Conservation (phyloP, 1,284 basidiomycete species). For the Ustilago nuda region DNA sequence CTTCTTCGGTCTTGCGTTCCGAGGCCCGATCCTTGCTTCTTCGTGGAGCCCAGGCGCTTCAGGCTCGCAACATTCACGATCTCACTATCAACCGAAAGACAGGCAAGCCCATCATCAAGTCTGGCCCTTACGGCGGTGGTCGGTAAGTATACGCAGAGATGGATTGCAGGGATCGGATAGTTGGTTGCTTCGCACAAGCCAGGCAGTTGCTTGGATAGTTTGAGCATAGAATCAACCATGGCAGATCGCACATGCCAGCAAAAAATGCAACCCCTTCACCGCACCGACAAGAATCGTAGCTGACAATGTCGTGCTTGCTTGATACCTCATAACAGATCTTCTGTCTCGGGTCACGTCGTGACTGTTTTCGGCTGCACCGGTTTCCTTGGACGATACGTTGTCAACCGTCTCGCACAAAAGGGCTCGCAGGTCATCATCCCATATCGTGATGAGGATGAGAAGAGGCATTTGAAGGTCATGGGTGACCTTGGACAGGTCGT, state of each 20-base stretch:
- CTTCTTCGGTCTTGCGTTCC: conserved; percentile 38
- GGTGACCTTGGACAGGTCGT: conserved; percentile 98
- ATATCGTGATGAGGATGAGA: conserved; percentile 95
- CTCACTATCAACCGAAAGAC: conserved; percentile 67
- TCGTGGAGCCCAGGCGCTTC: conserved; percentile 38
- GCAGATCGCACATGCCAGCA: neutral
- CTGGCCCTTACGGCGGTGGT: conserved; percentile 67
- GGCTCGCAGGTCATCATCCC: conserved; percentile 95
- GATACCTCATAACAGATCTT: conserved; percentile 43
- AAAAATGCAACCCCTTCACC: neutral
- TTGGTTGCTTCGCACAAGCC: conserved; percentile 9
- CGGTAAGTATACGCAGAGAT: conserved; percentile 51
- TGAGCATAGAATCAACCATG: neutral
- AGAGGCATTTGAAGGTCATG: conserved; percentile 88
- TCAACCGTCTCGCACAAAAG: conserved; percentile 77
- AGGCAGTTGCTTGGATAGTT: neutral
- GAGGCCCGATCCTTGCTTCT: conserved; percentile 46
- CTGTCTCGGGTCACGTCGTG: conserved; percentile 76
- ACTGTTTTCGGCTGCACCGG: conserved; percentile 98
- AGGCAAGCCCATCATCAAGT: conserved; percentile 62
- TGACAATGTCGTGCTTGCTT: neutral
- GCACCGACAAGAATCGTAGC: neutral
- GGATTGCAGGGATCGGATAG: neutral
- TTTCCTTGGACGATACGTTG: conserved; percentile 93
- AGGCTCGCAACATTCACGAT: conserved; percentile 61